These are phyloP conservation scores for Toxoplasma gondii DNA, from an alignment of 169 alveolate genomes.

Conservation along the genomic window DNA sequence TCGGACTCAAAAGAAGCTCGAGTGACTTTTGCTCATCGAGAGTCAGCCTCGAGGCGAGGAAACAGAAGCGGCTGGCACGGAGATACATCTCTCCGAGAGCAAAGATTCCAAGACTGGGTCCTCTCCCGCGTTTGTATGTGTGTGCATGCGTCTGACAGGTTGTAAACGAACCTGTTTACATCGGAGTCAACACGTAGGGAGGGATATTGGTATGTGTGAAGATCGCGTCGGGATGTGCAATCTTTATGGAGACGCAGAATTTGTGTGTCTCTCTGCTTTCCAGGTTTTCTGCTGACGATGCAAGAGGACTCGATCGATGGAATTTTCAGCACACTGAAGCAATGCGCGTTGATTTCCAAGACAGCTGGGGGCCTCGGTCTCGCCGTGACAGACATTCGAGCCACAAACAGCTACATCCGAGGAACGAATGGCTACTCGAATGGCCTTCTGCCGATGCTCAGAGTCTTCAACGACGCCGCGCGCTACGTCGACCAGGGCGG, in stretches of 20 bases:
- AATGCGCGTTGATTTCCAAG: slow-evolving; percentile 95
- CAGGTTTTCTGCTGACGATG: slow-evolving; percentile 64
- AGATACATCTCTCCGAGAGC: not conserved
- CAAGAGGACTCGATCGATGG: slow-evolving; percentile 97
- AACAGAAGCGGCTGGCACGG: too few species aligned
- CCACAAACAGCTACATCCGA: slow-evolving; percentile 95
- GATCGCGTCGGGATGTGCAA: too few species aligned
- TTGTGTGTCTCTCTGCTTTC: not conserved
- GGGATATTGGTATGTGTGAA: too few species aligned
- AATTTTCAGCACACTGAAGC: slow-evolving; percentile 91
- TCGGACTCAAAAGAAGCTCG: not conserved
- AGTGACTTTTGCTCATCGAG: not conserved
- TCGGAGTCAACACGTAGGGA: too few species aligned
- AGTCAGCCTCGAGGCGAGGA: not conserved
- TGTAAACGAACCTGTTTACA: too few species aligned
- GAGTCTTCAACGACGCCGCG: slow-evolving; percentile 78
- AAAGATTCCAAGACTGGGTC: not conserved
- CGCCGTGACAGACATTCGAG: slow-evolving; percentile 95
- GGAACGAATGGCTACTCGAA: slow-evolving; percentile 98
- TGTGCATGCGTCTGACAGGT: too few species aligned
- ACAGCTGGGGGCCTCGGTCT: slow-evolving; percentile 99
- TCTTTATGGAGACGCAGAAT: too few species aligned
- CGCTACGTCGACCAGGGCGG: slow-evolving; percentile 86
- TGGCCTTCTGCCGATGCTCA: slow-evolving; percentile 99
- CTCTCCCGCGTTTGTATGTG: not conserved